Base-by-base conservation (phyloP, 2,329 filamentous ascomycete genomes). In the Fusarium ambrosium region DNA sequence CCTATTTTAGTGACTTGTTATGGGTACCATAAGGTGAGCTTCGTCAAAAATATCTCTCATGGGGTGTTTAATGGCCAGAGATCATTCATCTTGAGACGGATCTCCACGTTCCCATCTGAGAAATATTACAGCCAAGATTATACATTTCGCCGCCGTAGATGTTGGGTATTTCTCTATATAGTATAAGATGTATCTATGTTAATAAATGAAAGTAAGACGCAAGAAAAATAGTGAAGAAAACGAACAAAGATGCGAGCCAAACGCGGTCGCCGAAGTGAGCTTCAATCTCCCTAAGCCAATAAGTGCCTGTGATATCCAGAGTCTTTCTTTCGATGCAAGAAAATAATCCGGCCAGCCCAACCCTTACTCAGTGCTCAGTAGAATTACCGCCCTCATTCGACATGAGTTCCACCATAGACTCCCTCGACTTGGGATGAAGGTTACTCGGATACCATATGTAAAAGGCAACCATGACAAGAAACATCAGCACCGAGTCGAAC, bases 401-500 rank as follows among this genome's bases (percentile, higher is more conserved):
- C 29, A 62, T 64, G 14, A 64, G 62, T 48, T 64, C 48, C 20
- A 56, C 22, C 62, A 64, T 64, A 11, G 56, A 64, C 8, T 71
- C 60, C 6, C 56, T 27, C 2, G 18, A 3, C 2, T 29, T 8
- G 0, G 20, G 37, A 0, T 36, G 13, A 2, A 72, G 45, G 13
- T 75, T 62, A 0, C 22, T 64, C 0, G 74, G 74, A 11, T 74
- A 76, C 59, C 60, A 63, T 3, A 61, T 3, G 2, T 64, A 74
- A 24, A 76, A 76, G 0, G 62, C 66, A 1, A 63, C 4, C 62
- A 76, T 76, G 0, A 74, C 73, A 5, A 67, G 0, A 0, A 74
- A 45, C 73, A 76, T 76, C 18, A 76, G 9, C 0, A 66, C 37
- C 1, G 71, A 66, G 22, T 76, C 74, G 6, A 76, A 76, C 0